Base-by-base conservation (phyloP, 805 yeast genomes). In the Kodamaea kakaduensis region DNA sequence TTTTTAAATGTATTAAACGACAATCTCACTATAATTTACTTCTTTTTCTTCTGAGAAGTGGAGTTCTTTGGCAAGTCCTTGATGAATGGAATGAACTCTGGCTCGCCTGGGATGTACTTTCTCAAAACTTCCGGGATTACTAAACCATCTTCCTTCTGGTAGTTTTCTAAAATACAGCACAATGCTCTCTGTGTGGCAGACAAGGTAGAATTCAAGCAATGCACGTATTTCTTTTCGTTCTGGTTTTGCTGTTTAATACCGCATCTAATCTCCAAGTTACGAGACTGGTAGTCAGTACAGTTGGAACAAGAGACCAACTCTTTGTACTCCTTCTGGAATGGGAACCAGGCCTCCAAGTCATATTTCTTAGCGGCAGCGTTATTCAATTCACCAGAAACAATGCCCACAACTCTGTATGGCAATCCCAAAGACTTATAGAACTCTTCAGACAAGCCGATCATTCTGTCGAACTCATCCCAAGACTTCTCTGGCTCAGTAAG, bases 311-410 rank as follows among this genome's bases (percentile, higher is more conserved):
- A 87, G 38, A 93, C 98, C 55, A 93, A 79, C 72, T 93, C 98
- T 71, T 93, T 93, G 73, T 85, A 93, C 69, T 93, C 98, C 64
- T 88, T 77, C 75, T 93, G 98, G 85, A 75, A 93, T 59, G 98
- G 98, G 94, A 93, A 93, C 98, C 98, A 93, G 34, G 98, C 98
- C 74, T 93, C 98, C 59, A 93, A 77, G 71, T 93, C 98, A 71
- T 83, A 93, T 67, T 93, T 93, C 75, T 93, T 93, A 48, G 98
- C 97, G 44, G 98, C 98, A 36, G 98, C 97, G 54, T 93, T 93
- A 76, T 93, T 93, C 61, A 93, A 79, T 72, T 90, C 98, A 54
- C 97, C 98, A 42, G 96, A 87, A 44, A 93, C 98, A 64, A 93
- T 93, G 52, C 95, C 95, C 45, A 93, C 98, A 40, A 93, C 93